Conservation (phyloP, 129 eudicot genomes). For the Lactuca sativa region DNA sequence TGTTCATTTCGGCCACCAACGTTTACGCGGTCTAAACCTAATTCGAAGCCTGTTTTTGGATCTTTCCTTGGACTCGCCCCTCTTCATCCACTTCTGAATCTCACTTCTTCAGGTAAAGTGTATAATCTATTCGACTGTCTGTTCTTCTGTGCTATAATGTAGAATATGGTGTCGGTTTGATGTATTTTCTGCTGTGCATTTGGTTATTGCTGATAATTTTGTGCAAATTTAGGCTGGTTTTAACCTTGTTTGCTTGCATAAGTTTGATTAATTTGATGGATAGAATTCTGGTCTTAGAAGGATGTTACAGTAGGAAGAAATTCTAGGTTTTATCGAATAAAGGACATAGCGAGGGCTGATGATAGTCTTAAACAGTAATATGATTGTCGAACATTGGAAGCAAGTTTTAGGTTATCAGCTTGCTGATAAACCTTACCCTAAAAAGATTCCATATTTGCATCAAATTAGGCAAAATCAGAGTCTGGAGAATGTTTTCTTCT, state of each 20-base stretch:
- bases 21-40: constrained; percentile 31
- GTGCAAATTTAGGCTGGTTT: not conserved
- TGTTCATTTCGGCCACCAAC: constrained; percentile 41
- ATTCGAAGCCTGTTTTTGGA: constrained; percentile 42
- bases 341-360: constrained; percentile 2
- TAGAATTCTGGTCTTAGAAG: not conserved
- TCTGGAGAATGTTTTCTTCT: constrained; percentile 1
- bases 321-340: constrained; percentile 30
- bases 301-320: not conserved
- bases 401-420: constrained; percentile 11
- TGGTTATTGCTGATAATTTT: not conserved
- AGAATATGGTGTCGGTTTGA: not conserved
- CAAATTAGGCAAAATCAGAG: not conserved
- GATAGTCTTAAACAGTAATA: constrained; percentile 3
- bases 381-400: constrained; percentile 5
- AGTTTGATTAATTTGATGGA: not conserved
- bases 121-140: not conserved
- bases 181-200: constrained; percentile 5
- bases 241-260: not conserved
- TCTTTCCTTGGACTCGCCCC: constrained; percentile 64
- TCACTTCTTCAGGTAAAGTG: constrained; percentile 51
- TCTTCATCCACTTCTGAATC: constrained; percentile 51
- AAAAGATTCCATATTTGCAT: not conserved
- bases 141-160: not conserved
- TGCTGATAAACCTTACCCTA: constrained; percentile 2